phyloP scores from a whole-genome alignment of 2,329 filamentous ascomycete species.

The Cladosporium sp. region DNA sequence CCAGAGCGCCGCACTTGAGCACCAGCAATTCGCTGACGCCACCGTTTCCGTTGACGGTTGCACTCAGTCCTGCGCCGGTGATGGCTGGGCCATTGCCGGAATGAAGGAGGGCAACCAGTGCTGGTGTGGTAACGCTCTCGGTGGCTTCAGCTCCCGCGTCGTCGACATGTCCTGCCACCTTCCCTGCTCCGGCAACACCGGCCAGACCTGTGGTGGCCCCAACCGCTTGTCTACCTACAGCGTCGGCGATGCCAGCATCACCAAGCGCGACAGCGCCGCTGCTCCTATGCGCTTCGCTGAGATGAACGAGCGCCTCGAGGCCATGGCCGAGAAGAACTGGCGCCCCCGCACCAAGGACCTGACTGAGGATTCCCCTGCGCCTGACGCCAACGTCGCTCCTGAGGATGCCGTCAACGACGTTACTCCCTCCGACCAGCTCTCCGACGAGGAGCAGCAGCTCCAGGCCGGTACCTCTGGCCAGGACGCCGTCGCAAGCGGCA shows the following conservation, averaged over 20 bases:
- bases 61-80: slow-evolving; percentile 24
- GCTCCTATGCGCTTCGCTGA: slow-evolving; percentile 6
- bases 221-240: slow-evolving; percentile 24
- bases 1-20: slow-evolving; percentile 21
- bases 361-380: slow-evolving; percentile 6
- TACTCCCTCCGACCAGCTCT: not conserved
- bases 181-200: slow-evolving; percentile 28
- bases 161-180: slow-evolving; percentile 26
- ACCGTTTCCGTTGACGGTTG: slow-evolving; percentile 28
- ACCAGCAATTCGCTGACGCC: slow-evolving; percentile 19
- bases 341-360: slow-evolving; percentile 9
- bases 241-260: slow-evolving; percentile 1
- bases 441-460: slow-evolving; percentile 8
- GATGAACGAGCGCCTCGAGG: slow-evolving; percentile 6
- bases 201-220: slow-evolving; percentile 26
- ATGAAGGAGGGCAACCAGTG: slow-evolving; percentile 30
- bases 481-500: not conserved
- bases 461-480: not conserved
- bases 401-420: slow-evolving; percentile 8
- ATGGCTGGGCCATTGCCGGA: slow-evolving; percentile 32
- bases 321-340: slow-evolving; percentile 10
- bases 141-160: slow-evolving; percentile 19
- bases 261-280: not conserved
- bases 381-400: not conserved
- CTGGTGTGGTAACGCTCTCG: slow-evolving; percentile 30